Conservation (phyloP, 1,284 basidiomycete genomes). For the Stygiomarasmius scandens region DNA sequence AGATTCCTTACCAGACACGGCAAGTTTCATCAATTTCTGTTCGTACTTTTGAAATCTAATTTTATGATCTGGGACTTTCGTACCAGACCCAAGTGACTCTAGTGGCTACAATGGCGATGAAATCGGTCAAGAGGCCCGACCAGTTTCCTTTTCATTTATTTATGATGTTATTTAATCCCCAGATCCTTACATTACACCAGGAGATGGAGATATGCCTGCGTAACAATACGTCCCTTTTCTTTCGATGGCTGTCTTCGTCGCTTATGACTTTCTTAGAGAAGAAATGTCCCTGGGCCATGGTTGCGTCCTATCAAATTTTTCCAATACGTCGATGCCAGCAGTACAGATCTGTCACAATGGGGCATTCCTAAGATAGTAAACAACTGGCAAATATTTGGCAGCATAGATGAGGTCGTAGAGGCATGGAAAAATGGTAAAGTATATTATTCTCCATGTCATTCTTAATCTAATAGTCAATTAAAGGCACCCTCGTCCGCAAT, state of each 20-base stretch:
- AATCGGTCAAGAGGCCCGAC: too few species aligned
- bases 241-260: conserved; percentile 64
- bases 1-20: too few species aligned
- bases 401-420: conserved; percentile 48
- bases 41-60: too few species aligned
- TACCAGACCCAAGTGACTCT: too few species aligned
- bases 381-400: conserved; percentile 57
- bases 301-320: conserved; percentile 59
- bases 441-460: not conserved
- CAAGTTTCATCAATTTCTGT: too few species aligned
- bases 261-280: conserved; percentile 51
- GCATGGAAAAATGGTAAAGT: conserved; percentile 50
- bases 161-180: too few species aligned
- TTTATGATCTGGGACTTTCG: too few species aligned
- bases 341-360: conserved; percentile 56
- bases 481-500: conserved; percentile 43
- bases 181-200: conserved; percentile 11
- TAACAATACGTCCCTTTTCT: conserved; percentile 58
- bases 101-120: too few species aligned
- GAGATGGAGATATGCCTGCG: conserved; percentile 41
- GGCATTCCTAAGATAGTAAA: conserved; percentile 59
- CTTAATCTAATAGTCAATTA: not conserved
- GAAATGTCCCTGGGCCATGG: conserved; percentile 52
- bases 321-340: conserved; percentile 59
- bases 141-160: too few species aligned